Evolutionary conservation across 2,329 filamentous ascomycete species (phyloP).

Genomic region (Penicillium sp.): DNA sequence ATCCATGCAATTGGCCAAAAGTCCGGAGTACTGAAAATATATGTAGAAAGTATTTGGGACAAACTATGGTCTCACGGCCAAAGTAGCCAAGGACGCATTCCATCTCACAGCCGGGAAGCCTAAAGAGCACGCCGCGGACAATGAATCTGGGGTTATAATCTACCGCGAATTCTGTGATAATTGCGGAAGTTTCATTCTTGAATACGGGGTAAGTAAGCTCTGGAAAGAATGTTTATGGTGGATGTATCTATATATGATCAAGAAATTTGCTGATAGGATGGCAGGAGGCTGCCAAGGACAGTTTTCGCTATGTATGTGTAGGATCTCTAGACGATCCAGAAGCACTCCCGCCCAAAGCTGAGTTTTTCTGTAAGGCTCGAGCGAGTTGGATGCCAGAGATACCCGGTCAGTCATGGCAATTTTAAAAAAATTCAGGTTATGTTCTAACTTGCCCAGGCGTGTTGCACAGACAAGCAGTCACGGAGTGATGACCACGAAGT

Average conservation of each 20-base stretch:
- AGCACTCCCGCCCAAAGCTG: constrained; percentile 53
- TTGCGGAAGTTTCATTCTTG: constrained; percentile 54
- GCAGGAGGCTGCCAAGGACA: constrained; percentile 33
- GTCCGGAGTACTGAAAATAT: background rate
- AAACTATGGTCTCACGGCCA: constrained; percentile 55
- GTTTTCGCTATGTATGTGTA: constrained; percentile 47
- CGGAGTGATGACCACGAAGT: constrained; percentile 33
- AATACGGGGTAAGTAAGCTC: constrained; percentile 49
- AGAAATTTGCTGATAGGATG: background rate
- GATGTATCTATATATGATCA: too few species aligned
- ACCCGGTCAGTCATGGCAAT: constrained; percentile 36
- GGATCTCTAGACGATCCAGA: constrained; percentile 54
- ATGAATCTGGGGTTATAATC: constrained; percentile 49
- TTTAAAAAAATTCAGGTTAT: background rate
- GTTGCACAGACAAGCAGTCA: constrained; percentile 50
- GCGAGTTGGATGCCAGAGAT: constrained; percentile 55
- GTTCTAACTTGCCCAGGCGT: constrained; percentile 33
- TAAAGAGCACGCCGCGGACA: constrained; percentile 51
- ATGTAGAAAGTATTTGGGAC: constrained; percentile 52
- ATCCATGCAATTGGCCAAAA: background rate
- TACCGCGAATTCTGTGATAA: constrained; percentile 55
- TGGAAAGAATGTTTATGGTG: too few species aligned
- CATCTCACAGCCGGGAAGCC: constrained; percentile 41
- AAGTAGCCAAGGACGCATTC: constrained; percentile 49
- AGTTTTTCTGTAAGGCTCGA: constrained; percentile 55